Base-by-base conservation (phyloP, 163 green algal species). In the Scenedesmus sp. region DNA sequence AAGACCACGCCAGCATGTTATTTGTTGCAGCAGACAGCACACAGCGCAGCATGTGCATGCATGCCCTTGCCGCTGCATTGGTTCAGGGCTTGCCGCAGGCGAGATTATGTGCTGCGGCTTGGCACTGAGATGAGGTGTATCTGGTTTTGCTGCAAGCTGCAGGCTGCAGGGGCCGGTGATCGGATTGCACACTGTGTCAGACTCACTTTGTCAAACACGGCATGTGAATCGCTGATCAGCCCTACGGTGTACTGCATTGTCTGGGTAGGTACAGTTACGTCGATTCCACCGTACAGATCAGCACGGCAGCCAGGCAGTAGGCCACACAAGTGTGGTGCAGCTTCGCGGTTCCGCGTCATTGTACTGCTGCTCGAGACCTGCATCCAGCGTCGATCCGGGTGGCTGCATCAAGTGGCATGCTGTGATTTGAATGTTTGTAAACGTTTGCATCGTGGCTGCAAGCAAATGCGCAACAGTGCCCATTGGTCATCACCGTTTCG, bases 131-230 rank as follows among this genome's bases (percentile, higher is more conserved):
- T 20, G 62, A 76, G 3, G 66, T 34, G 2, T 20, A 34, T 76
- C 66, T 76, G 66, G 2, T 76, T 10, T 5, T 73, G 59, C 59
- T 20, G 4, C 62, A 23, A 20, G 62, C 20, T 13, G 3, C 62
- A 73, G 62, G 62, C 62, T 73, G 62, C 16, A 73, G 10, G 3
- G 62, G 66, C 9, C 15, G 3, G 16, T 5, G 8, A 18, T 52
- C 70, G 52, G 70, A 23, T 79, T 79, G 70, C 70, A 13, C 70
- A 52, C 23, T 46, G 34, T 46, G 34, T 46, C 34, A 46, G 34
- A 52, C 84, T 79, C 20, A 90, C 85, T 23, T 56, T 54, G 55
- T 90, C 85, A 83, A 90, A 90, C 5, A 90, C 66, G n/a, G 66
- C 66, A 66, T 90, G 85, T 66, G 85, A 83, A n/a, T 90, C 85